Percentiles rank a stretch among this genome's conserved stretches.
phyloP scores from a whole-genome alignment of 2,329 filamentous ascomycete species.

The Alternaria conjuncta region DNA sequence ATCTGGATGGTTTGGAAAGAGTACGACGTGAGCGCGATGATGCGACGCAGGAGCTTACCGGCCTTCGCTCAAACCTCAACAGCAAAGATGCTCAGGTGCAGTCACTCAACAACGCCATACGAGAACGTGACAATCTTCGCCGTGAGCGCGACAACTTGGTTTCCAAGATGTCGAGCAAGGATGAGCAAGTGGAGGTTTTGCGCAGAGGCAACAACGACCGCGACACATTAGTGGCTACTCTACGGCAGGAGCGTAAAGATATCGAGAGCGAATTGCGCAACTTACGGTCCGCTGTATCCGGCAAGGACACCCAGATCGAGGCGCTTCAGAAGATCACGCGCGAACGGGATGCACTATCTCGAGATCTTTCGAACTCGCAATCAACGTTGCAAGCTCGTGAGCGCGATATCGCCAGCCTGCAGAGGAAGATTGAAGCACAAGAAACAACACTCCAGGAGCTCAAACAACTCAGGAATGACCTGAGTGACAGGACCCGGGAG shows the following conservation, averaged over 20 bases:
- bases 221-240: slow-evolving; percentile 35
- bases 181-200: slow-evolving; percentile 39
- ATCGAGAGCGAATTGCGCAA: slow-evolving; percentile 31
- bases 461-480: slow-evolving; percentile 34
- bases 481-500: slow-evolving; percentile 44
- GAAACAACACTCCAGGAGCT: slow-evolving; percentile 38
- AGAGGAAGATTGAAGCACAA: slow-evolving; percentile 43
- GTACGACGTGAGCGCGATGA: slow-evolving; percentile 42
- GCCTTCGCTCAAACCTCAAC: slow-evolving; percentile 37
- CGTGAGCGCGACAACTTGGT: slow-evolving; percentile 39
- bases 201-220: slow-evolving; percentile 38
- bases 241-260: slow-evolving; percentile 36
- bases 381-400: slow-evolving; percentile 42
- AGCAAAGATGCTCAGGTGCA: slow-evolving; percentile 40
- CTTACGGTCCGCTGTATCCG: slow-evolving; percentile 35
- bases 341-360: slow-evolving; percentile 40
- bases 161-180: slow-evolving; percentile 36
- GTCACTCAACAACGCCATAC: slow-evolving; percentile 36
- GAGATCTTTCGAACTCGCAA: slow-evolving; percentile 39
- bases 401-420: slow-evolving; percentile 36
- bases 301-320: slow-evolving; percentile 44
- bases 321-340: slow-evolving; percentile 44
- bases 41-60: slow-evolving; percentile 40
- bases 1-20: slow-evolving; percentile 35
- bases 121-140: slow-evolving; percentile 40